These are phyloP conservation scores for Blastocystis sp. DNA, from an alignment of 352 stramenopile genomes.

Conservation along the genomic window DNA sequence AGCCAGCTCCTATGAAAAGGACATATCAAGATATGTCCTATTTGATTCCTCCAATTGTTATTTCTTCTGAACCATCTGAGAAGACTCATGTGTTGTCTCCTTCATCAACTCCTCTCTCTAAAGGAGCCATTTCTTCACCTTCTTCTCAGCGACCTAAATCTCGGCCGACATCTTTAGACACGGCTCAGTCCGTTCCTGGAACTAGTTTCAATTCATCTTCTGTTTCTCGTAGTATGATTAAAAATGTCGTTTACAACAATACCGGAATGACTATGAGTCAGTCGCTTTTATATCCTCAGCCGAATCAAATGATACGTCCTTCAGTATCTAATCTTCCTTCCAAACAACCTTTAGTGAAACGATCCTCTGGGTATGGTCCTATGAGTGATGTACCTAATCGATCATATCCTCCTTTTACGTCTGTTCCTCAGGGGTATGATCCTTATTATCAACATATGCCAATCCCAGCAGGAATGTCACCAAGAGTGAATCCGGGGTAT, in stretches of 20 bases:
- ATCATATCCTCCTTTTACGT: too few species aligned
- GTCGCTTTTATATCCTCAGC: not conserved
- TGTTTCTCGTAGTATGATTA: not conserved
- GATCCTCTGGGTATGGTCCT: too few species aligned
- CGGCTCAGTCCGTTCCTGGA: not conserved
- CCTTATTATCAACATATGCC: not conserved
- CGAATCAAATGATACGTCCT: not conserved
- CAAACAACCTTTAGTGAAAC: too few species aligned
- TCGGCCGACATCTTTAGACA: not conserved
- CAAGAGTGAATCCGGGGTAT: not conserved
- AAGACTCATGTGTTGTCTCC: not conserved
- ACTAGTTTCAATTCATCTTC: not conserved
- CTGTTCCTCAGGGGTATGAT: not conserved
- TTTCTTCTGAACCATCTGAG: not conserved
- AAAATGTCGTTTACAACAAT: slow-evolving; percentile 1
- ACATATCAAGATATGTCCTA: slow-evolving; percentile 29
- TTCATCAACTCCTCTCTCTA: not conserved
- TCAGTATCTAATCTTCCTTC: too few species aligned
- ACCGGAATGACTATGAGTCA: too few species aligned
- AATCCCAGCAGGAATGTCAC: not conserved
- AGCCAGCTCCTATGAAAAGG: not conserved
- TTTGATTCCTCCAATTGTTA: slow-evolving; percentile 27
- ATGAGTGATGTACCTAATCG: too few species aligned
- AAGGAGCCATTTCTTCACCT: not conserved
- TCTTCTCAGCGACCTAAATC: not conserved